Base-by-base conservation (phyloP, 2,329 filamentous ascomycete species). In the Diaporthe eres region DNA sequence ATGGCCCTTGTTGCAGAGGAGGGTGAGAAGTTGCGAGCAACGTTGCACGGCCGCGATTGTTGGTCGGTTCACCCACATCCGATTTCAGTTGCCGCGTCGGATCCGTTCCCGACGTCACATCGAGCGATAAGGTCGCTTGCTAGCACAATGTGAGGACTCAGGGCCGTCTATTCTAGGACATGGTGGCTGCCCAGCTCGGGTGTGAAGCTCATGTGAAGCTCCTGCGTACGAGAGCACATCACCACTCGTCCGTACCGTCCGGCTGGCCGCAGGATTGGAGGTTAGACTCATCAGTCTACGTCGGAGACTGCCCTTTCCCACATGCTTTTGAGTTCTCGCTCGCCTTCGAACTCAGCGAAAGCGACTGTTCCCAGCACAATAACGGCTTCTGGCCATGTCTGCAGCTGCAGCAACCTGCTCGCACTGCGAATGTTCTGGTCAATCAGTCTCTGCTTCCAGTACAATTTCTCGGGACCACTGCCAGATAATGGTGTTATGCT, bases 31-130 rank as follows among this genome's bases (percentile, higher is more conserved):
- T 55, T 55, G 49, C 65, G 65, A 70, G 49, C 65, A 70, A 70
- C 65, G 65, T 70, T 70, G 65, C 65, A 70, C 49, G 49, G 49
- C 49, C 15, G 34, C 49, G 65, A 34, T 42, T 28, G 49, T 53
- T 31, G 34, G 49, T 28, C 8, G 37, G 42, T 22, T 31, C 47
- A 39, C n/a, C 65, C 49, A 55, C 49, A 31, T 55, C 61, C 65
- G 65, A 42, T 55, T 55, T n/a, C 49, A 28, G 25, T 31, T 5
- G n/a, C 9, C 49, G 65, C 28, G 34, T 55, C 65, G 49, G 65
- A 53, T 70, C 19, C 22, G 34, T 55, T 49, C 65, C 65, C 49
- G 12, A 70, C 51, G 65, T 70, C 65, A 55, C 65, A 70, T 70
- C 49, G 49, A 70, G 65, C 49, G 65, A 70, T 31, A 70, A 70